These are phyloP conservation scores for Calcarisporium arbuscula DNA, from an alignment of 2,329 filamentous ascomycete species.

Conservation along the genomic window DNA sequence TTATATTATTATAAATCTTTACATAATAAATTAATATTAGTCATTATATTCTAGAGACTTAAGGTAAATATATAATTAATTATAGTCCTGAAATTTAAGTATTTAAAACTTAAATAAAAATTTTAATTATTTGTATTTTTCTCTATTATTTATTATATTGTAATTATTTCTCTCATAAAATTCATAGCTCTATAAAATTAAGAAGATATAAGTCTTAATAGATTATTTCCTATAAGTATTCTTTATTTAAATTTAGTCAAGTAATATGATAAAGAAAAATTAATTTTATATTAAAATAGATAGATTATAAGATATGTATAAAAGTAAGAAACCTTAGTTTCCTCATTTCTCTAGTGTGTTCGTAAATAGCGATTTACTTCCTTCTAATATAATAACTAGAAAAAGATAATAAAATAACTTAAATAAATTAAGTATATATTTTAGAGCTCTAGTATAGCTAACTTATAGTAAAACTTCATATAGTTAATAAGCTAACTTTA, in stretches of 20 bases:
- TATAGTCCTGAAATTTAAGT: background rate
- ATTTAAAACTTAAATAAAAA: background rate
- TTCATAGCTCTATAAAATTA: too few species aligned
- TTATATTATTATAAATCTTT: background rate
- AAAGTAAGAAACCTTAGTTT: background rate
- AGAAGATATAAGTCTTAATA: background rate
- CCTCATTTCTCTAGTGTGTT: background rate
- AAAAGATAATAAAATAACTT: slow-evolving; percentile 1
- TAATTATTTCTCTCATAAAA: too few species aligned
- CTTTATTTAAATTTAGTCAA: background rate
- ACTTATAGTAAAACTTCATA: too few species aligned
- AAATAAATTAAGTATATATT: background rate
- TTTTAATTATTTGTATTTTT: background rate
- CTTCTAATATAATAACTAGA: background rate
- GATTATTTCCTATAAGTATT: background rate
- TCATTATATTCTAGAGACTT: background rate
- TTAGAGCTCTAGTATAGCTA: too few species aligned
- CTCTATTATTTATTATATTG: background rate
- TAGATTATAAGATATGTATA: slow-evolving; percentile 3
- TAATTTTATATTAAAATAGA: background rate
- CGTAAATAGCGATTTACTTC: background rate
- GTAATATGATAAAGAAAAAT: background rate
- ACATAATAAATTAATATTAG: background rate
- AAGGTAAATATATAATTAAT: background rate
- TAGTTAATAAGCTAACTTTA: too few species aligned